Conservation (phyloP, 2,329 filamentous ascomycete species). For the Neocucurbitaria cava region DNA sequence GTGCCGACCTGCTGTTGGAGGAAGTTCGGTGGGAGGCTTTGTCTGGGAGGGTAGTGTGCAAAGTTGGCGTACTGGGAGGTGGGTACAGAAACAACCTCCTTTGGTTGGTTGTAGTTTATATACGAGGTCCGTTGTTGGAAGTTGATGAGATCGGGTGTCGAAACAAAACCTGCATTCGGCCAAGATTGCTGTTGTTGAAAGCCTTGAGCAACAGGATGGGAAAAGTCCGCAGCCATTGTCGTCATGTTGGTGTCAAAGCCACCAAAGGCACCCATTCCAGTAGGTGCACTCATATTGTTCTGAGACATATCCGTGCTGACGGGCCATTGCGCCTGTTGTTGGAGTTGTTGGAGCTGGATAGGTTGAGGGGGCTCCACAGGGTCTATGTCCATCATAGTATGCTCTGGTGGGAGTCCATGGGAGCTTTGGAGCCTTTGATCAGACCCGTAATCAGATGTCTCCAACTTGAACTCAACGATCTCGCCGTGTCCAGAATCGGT, state of each 20-base stretch:
- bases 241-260: constrained; percentile 40
- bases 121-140: constrained; percentile 41
- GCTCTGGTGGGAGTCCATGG: constrained; percentile 38
- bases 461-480: constrained; percentile 45
- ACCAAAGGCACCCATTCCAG: constrained; percentile 37
- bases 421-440: constrained; percentile 39
- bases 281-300: constrained; percentile 33
- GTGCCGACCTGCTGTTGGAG: constrained; percentile 24
- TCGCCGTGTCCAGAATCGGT: constrained; percentile 38
- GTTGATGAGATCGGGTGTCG: constrained; percentile 42
- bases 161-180: constrained; percentile 45
- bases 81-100: constrained; percentile 42
- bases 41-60: constrained; percentile 38
- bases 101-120: constrained; percentile 41
- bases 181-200: constrained; percentile 40
- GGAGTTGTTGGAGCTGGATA: constrained; percentile 40
- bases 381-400: constrained; percentile 47
- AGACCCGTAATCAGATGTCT: constrained; percentile 38
- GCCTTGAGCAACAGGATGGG: constrained; percentile 40
- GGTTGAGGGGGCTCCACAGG: constrained; percentile 39
- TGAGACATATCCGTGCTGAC: constrained; percentile 44
- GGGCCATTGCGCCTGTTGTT: constrained; percentile 42
- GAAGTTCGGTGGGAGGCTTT: constrained; percentile 47
- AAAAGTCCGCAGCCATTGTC: constrained; percentile 39
- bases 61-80: constrained; percentile 45